Evolutionary conservation across 176 grass and related monocot genomes (phyloP), one percentile per base, ranked within the genome.

Genomic region (Cenchrus fungigraminus): DNA sequence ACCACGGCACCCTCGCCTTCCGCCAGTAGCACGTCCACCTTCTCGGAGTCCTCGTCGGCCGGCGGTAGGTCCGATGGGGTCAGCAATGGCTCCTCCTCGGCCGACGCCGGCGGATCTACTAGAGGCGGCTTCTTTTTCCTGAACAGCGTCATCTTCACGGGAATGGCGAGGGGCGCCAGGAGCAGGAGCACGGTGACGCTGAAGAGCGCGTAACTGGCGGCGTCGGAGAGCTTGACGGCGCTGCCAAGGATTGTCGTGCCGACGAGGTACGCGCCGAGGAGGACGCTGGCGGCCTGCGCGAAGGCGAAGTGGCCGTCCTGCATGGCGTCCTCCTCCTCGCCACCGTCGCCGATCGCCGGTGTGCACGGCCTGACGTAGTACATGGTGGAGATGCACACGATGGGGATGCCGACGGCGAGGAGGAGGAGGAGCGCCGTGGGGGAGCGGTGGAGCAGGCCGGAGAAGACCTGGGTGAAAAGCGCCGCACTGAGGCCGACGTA

Each of bases 61-160:
- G 25, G 82, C 68, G 71, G 50, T 16, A 54, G 44, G 53, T 78
- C 82, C 20, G 83, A 68, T 22, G 87, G 68, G n/a, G 60, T 22
- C 60, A 94, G 42, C 31, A 94, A 51, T 15, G 86, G 84, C 55
- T 89, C 79, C 17, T 65, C 75, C 6, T 83, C 64, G 6, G 10
- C 17, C 14, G 22, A 25, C 4, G 73, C 14, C 1, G 31, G 29
- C 6, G 17, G 61, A 22, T 22, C 55, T 3, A 31, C 37, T 5
- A 20, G 40, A 7, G 7, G 54, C n/a, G 32, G 65, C 9, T 31
- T 65, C 37, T 2, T 14, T 15, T 37, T 75, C 61, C 60, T 71
- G 86, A 85, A 90, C 53, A 94, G 22, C 8, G 92, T 94, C 92
- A 94, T 94, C 81, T 89, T 94, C 44, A 89, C 28, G 6, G 92